A percentile compares a stretch with the other conserved stretches of the same genome.
These are phyloP conservation scores for Lagenaria siceraria DNA, from an alignment of 306 rosid species.

Conservation along the genomic window DNA sequence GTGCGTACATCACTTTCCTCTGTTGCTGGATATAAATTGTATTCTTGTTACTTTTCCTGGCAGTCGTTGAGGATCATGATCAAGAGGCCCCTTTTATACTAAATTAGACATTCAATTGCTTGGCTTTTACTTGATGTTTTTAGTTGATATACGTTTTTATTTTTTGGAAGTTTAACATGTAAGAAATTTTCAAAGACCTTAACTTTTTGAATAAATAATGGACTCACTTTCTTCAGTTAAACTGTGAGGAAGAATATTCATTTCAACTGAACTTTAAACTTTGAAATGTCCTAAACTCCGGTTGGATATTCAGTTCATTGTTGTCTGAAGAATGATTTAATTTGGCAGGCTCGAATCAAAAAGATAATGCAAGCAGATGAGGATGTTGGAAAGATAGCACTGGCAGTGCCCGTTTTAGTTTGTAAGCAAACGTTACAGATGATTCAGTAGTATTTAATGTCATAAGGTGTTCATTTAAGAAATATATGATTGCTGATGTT, in stretches of 20 bases:
- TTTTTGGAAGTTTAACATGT: neutral
- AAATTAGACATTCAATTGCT: neutral
- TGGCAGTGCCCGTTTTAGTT: constrained; percentile 95
- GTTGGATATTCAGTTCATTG: neutral
- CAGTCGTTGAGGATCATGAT: neutral
- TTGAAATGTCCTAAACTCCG: neutral
- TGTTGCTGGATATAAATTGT: neutral
- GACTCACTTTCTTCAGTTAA: neutral
- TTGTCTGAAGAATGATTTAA: constrained; percentile 15
- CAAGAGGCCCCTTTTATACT: neutral
- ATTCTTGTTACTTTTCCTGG: neutral
- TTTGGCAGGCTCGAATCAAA: constrained; percentile 75
- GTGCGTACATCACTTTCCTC: no score
- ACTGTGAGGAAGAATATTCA: neutral
- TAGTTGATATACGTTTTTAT: neutral
- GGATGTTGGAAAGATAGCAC: constrained; percentile 92
- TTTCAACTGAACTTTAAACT: neutral
- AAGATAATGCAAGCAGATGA: constrained; percentile 99
- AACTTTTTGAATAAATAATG: neutral
- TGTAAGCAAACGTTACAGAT: constrained; percentile 38
- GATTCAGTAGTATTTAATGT: constrained; percentile 5
- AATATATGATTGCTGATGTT: neutral
- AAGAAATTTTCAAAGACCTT: neutral
- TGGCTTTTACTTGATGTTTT: neutral
- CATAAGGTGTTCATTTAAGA: neutral